Evolutionary conservation across 257 asterid species (phyloP).

Genomic region (Paraleonurus japonicus): DNA sequence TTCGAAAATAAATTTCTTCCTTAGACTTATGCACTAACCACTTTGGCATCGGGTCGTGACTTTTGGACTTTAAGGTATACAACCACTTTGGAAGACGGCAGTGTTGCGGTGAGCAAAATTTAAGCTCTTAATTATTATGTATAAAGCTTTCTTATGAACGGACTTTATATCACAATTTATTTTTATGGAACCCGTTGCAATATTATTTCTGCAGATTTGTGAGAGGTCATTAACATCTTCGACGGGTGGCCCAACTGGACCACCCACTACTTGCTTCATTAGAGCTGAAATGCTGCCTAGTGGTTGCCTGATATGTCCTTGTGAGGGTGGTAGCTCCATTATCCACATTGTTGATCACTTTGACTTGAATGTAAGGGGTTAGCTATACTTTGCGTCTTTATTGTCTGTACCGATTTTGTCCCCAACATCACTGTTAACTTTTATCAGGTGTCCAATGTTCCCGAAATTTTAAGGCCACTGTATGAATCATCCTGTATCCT

Average conservation of each 20-base stretch:
- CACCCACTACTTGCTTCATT: conserved; percentile 52
- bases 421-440: background rate
- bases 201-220: conserved; percentile 47
- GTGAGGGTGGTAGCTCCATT: conserved; percentile 83
- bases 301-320: conserved; percentile 70
- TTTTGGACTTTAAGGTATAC: conserved; percentile 84
- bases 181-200: background rate
- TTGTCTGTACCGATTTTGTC: background rate
- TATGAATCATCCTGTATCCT: conserved; percentile 75
- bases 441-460: conserved; percentile 59
- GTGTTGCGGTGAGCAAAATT: conserved; percentile 63
- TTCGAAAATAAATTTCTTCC: background rate
- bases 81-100: conserved; percentile 75
- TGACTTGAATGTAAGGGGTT: conserved; percentile 56
- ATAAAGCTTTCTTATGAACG: background rate
- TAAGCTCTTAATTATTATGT: background rate
- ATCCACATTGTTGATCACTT: conserved; percentile 76
- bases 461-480: conserved; percentile 79
- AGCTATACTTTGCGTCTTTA: background rate
- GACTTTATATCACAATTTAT: background rate
- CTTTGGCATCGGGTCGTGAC: conserved; percentile 81
- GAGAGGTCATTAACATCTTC: conserved; percentile 69
- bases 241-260: conserved; percentile 74
- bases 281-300: conserved; percentile 83
- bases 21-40: conserved; percentile 78